phyloP scores from a whole-genome alignment of 352 stramenopile genomes.

The Globisporangium paroecandrum region DNA sequence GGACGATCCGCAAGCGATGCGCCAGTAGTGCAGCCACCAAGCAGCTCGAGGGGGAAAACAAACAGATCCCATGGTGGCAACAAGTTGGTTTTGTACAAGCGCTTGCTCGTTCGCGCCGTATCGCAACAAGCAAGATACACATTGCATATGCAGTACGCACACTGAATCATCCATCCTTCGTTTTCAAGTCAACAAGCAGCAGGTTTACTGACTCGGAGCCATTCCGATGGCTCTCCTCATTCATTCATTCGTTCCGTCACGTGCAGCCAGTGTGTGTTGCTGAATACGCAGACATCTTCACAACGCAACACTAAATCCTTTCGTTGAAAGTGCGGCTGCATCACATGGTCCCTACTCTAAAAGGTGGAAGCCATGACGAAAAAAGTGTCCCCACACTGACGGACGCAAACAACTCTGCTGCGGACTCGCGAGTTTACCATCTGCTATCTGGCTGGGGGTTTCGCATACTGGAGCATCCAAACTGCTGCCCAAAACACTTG shows the following conservation, averaged over 20 bases:
- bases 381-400: slow-evolving; percentile 1
- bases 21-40: slow-evolving; percentile 6
- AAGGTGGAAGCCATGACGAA: slow-evolving; percentile 2
- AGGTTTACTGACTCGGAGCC: slow-evolving; percentile 1
- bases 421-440: not conserved
- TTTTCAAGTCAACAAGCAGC: not conserved
- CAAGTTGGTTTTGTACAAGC: not conserved
- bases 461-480: not conserved
- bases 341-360: not conserved
- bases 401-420: slow-evolving; percentile 1
- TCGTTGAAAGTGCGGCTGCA: not conserved
- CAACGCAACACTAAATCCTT: not conserved
- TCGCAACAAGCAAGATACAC: slow-evolving; percentile 1
- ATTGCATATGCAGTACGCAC: not conserved
- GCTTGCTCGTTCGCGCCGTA: not conserved
- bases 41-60: not conserved
- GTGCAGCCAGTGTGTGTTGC: not conserved
- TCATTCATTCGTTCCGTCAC: not conserved
- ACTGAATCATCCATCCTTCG: not conserved
- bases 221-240: not conserved
- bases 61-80: not conserved
- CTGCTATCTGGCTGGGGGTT: not conserved
- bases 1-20: not conserved
- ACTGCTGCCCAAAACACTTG: not conserved
- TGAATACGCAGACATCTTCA: not conserved